These are phyloP conservation scores for Knufia petricola DNA, from an alignment of 2,329 filamentous ascomycete genomes.

Conservation along the genomic window DNA sequence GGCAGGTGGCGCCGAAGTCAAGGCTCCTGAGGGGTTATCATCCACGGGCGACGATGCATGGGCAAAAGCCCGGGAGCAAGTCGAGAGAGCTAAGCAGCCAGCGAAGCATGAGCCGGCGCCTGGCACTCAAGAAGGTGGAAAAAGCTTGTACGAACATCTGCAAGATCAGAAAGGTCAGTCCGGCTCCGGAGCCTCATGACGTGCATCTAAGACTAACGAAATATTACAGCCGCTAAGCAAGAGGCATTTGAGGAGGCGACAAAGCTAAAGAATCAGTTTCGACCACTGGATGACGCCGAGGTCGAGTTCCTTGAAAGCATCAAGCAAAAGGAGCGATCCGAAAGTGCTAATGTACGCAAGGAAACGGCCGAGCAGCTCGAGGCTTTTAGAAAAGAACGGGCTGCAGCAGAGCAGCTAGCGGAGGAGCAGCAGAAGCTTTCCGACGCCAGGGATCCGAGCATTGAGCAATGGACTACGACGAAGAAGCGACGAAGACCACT, in stretches of 20 bases:
- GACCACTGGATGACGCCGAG: conserved; percentile 42
- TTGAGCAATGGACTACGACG: background rate
- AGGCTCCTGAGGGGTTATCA: conserved; percentile 27
- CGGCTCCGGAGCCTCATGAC: too few species aligned
- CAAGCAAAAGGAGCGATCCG: conserved; percentile 45
- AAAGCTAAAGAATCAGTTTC: conserved; percentile 43
- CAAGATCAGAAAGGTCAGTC: conserved; percentile 42
- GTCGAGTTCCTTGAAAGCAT: conserved; percentile 47
- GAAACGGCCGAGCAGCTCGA: conserved; percentile 52
- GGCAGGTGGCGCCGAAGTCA: conserved; percentile 34
- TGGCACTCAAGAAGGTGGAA: conserved; percentile 32
- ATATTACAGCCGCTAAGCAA: conserved; percentile 39
- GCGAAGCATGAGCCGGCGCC: conserved; percentile 4
- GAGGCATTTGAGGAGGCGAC: conserved; percentile 44
- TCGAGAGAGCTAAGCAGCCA: conserved; percentile 17
- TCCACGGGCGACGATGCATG: conserved; percentile 35
- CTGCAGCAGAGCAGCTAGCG: conserved; percentile 45
- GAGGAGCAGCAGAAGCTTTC: background rate
- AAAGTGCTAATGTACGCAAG: conserved; percentile 48
- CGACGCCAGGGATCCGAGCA: background rate
- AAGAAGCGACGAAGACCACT: conserved; percentile 4
- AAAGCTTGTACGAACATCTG: conserved; percentile 41
- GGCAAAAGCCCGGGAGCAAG: conserved; percentile 31
- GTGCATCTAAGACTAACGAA: too few species aligned
- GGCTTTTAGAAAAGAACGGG: conserved; percentile 48